phyloP scores from a whole-genome alignment of 371 early-diverging fungal genomes.

The Mucor racemosus region DNA sequence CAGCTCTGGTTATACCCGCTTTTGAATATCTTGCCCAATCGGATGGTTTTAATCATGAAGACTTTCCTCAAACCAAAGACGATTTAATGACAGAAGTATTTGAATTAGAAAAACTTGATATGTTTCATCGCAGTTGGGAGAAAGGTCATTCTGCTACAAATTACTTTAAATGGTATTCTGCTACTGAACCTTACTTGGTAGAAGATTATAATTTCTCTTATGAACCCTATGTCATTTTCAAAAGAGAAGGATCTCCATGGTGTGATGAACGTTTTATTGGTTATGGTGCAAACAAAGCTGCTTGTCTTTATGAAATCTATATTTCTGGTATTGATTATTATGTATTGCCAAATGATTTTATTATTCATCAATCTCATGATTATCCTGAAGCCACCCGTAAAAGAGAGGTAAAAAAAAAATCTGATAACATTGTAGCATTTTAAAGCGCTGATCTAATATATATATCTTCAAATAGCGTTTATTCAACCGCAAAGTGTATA shows the following conservation, averaged over 20 bases:
- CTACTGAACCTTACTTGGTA: constrained; percentile 56
- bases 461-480: constrained; percentile 47
- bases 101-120: constrained; percentile 54
- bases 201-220: constrained; percentile 65
- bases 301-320: constrained; percentile 72
- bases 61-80: constrained; percentile 60
- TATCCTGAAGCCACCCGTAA: constrained; percentile 65
- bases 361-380: constrained; percentile 68
- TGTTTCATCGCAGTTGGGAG: constrained; percentile 65
- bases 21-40: constrained; percentile 64
- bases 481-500: constrained; percentile 64
- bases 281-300: constrained; percentile 77
- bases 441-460: background rate
- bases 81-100: constrained; percentile 45
- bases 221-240: constrained; percentile 70
- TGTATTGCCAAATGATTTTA: constrained; percentile 67
- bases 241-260: constrained; percentile 66
- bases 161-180: constrained; percentile 60
- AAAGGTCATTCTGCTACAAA: constrained; percentile 69
- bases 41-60: constrained; percentile 56
- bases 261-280: constrained; percentile 77
- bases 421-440: background rate
- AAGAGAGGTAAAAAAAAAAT: constrained; percentile 56
- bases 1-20: constrained; percentile 67
- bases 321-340: constrained; percentile 69